A percentile compares a stretch with the other conserved stretches of the same genome.
Conservation (phyloP, 2,329 filamentous ascomycete species). For the Pseudohalonectria lignicola region DNA sequence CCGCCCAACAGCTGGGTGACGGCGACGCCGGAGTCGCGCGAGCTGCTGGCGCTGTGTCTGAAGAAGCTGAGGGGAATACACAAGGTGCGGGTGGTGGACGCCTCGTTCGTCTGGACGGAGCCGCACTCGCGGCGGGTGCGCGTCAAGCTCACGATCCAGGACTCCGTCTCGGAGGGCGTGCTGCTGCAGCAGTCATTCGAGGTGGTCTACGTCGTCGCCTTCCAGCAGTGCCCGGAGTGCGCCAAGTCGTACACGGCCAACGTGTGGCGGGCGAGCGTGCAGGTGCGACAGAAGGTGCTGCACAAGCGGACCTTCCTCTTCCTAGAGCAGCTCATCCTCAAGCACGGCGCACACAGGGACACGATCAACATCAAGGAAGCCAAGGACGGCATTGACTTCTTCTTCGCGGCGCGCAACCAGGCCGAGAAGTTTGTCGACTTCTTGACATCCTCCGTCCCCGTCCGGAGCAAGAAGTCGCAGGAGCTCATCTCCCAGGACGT, state of each 20-base stretch:
- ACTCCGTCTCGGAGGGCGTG: constrained; percentile 49
- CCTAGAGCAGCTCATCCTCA: constrained; percentile 90
- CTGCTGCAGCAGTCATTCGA: constrained; percentile 89
- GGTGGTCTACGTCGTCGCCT: constrained; percentile 81
- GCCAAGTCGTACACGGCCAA: constrained; percentile 94
- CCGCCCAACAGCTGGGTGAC: constrained; percentile 81
- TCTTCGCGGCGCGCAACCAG: constrained; percentile 79
- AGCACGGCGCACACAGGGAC: constrained; percentile 82
- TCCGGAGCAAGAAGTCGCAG: constrained; percentile 51
- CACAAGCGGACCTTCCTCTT: constrained; percentile 63
- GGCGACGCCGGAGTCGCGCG: constrained; percentile 76
- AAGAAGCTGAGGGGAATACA: constrained; percentile 76
- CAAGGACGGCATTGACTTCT: constrained; percentile 94
- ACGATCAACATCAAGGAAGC: constrained; percentile 98
- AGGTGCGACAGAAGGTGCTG: constrained; percentile 91
- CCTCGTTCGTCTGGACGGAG: constrained; percentile 96
- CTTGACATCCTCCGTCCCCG: constrained; percentile 61
- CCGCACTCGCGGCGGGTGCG: constrained; percentile 87
- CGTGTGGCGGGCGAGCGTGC: constrained; percentile 86
- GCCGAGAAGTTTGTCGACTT: constrained; percentile 75
- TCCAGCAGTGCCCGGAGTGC: constrained; percentile 91
- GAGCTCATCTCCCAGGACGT: constrained; percentile 72
- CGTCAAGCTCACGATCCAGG: constrained; percentile 90
- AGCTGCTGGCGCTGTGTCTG: constrained; percentile 84
- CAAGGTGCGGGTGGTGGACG: constrained; percentile 91